phyloP scores from a whole-genome alignment of 208 protist genomes.

The Trypanosoma theileri region DNA sequence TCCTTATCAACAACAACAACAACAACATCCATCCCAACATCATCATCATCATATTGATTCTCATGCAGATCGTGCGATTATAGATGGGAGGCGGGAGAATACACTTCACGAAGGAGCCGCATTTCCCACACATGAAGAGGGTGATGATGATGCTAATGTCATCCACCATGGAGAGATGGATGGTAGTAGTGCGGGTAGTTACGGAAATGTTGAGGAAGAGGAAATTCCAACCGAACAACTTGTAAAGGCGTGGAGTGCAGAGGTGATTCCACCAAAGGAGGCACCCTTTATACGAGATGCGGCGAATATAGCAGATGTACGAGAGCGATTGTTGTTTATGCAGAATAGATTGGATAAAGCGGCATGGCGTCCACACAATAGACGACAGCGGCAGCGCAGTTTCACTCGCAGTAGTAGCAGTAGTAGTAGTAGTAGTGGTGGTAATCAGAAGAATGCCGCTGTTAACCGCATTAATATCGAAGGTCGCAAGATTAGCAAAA shows the following conservation, averaged over 20 bases:
- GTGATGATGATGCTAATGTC: background rate
- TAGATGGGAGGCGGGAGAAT: background rate
- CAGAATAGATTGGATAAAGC: constrained; percentile 15
- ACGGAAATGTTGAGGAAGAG: constrained; percentile 22
- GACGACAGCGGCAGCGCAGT: constrained; percentile 14
- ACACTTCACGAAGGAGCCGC: too few species aligned
- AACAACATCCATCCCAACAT: background rate
- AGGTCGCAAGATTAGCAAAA: background rate
- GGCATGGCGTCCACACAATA: background rate
- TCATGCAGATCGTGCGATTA: background rate
- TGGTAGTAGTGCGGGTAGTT: constrained; percentile 14
- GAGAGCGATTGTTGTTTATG: constrained; percentile 9
- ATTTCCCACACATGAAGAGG: background rate
- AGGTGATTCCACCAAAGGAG: constrained; percentile 24
- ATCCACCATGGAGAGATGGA: background rate
- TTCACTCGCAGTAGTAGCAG: background rate
- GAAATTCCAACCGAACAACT: constrained; percentile 29
- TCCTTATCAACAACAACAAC: background rate
- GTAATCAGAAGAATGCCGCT: too few species aligned
- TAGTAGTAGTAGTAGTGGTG: too few species aligned
- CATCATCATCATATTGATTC: background rate
- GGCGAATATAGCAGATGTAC: constrained; percentile 10
- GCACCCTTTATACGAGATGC: background rate
- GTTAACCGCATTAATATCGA: background rate
- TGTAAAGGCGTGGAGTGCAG: constrained; percentile 30